Percentiles rank a stretch among this genome's conserved stretches.
Evolutionary conservation across 192 early-diverging fungal species (phyloP).

Genomic region (Backusella circina): DNA sequence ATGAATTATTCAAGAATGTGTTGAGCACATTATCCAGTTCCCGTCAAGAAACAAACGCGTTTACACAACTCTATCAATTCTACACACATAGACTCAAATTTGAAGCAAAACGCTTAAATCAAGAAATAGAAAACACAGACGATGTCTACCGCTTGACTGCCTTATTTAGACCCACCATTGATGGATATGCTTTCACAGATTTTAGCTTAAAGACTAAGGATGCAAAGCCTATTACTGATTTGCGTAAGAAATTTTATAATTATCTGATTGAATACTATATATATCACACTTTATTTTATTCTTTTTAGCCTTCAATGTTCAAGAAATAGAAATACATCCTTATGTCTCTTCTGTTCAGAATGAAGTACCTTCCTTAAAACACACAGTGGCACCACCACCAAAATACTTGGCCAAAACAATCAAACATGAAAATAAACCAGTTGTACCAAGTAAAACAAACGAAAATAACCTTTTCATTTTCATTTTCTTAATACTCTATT

Average conservation of each 20-base stretch:
- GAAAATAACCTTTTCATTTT: background rate
- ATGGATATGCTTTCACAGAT: conserved; percentile 48
- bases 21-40: background rate
- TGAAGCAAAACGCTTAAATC: conserved; percentile 4
- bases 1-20: background rate
- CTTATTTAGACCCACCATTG: conserved; percentile 39
- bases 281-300: background rate
- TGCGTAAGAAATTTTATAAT: conserved; percentile 9
- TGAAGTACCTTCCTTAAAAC: conserved; percentile 23
- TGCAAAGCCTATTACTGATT: conserved; percentile 3
- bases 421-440: conserved; percentile 21
- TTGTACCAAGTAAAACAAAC: conserved; percentile 21
- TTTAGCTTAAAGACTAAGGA: background rate
- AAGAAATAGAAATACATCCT: conserved; percentile 35
- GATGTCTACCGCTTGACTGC: conserved; percentile 10
- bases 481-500: background rate
- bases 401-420: background rate
- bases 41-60: background rate
- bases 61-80: background rate
- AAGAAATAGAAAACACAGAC: background rate
- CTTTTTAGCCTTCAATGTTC: conserved; percentile 30
- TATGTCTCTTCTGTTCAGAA: conserved; percentile 9
- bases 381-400: conserved; percentile 14
- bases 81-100: background rate
- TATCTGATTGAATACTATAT: no score